Evolutionary conservation across 176 grass and related monocot genomes (phyloP), one percentile per base, ranked within the genome.

Genomic region (Urochloa ruziziensis): DNA sequence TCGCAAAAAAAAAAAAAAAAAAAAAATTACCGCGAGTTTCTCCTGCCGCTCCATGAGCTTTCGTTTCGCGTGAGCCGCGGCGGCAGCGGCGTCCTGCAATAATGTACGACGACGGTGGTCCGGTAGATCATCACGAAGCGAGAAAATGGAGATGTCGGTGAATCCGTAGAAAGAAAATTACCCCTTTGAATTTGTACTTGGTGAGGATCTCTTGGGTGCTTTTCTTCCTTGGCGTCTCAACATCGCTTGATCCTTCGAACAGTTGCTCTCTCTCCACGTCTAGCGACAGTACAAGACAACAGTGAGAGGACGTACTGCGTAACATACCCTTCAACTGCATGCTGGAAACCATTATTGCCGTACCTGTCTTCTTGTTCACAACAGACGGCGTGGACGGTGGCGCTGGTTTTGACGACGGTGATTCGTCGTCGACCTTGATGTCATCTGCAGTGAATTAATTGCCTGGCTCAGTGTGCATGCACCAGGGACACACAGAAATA

Each of bases 21-120:
- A n/a, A n/a, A n/a, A n/a, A n/a, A n/a, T 81, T 91, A 94, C 97
- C 83, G 89, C 85, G 81, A 99, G 97, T 24, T 96, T 99, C 75
- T 99, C 91, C 82, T 92, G 89, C 18, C 97, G 77, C 73, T 96
- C 75, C 80, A 88, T 48, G 52, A 99, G 97, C 86, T 96, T 99
- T 24, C 96, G 81, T 62, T 83, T 92, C 28, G 97, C 97, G 61
- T 90, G 73, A 67, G 91, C 91, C 79, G 97, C 97, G 17, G 97
- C 97, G 4, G 93, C 93, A 7, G 88, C 39, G 34, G 97, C 91
- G 90, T 99, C 97, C 93, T 99, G 80, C 42, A 53, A 56, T 42
- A 51, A 54, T 40, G 43, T 1, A 52, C 56, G 43, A 53, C 21
- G 37, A 16, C 30, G 17, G 11, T 19, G 34, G 25, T 60, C n/a